Percentiles rank a stretch among this genome's conserved stretches.
Conservation (phyloP, 495 filamentous ascomycete species). For the Penicillium daleae region DNA sequence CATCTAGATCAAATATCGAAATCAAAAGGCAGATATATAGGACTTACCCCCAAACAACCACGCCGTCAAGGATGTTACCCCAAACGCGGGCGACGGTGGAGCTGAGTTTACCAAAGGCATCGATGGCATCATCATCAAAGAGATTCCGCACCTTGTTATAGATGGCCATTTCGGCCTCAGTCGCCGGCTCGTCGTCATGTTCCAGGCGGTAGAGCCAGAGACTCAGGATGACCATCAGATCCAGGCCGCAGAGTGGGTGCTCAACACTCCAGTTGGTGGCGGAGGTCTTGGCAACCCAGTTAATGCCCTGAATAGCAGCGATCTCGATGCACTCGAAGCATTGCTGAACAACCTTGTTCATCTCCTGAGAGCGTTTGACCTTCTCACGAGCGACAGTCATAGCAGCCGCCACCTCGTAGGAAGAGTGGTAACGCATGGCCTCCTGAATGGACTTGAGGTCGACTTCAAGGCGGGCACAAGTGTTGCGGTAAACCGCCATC, state of each 20-base stretch:
- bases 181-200: conserved; percentile 95
- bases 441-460: conserved; percentile 96
- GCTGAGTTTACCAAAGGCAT: conserved; percentile 82
- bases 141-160: conserved; percentile 93
- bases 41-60: conserved; percentile 95
- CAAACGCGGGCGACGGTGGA: conserved; percentile 92
- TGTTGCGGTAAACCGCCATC: conserved; percentile 95
- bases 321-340: conserved; percentile 99
- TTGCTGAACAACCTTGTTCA: conserved; percentile 97
- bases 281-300: conserved; percentile 95
- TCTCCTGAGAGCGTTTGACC: conserved; percentile 92
- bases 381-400: conserved; percentile 93
- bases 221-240: conserved; percentile 98
- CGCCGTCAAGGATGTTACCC: conserved; percentile 98
- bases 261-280: conserved; percentile 99
- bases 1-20: not conserved
- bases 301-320: conserved; percentile 89
- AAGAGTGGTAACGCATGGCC: conserved; percentile 93
- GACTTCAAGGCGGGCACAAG: conserved; percentile 88
- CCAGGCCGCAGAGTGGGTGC: conserved; percentile 94
- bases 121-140: conserved; percentile 87
- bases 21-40: not conserved
- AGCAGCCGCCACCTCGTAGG: conserved; percentile 92
- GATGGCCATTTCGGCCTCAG: conserved; percentile 88
- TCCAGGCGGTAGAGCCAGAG: conserved; percentile 98